Evolutionary conservation across 495 filamentous ascomycete species (phyloP).

Genomic region (Xylaria nigripes): DNA sequence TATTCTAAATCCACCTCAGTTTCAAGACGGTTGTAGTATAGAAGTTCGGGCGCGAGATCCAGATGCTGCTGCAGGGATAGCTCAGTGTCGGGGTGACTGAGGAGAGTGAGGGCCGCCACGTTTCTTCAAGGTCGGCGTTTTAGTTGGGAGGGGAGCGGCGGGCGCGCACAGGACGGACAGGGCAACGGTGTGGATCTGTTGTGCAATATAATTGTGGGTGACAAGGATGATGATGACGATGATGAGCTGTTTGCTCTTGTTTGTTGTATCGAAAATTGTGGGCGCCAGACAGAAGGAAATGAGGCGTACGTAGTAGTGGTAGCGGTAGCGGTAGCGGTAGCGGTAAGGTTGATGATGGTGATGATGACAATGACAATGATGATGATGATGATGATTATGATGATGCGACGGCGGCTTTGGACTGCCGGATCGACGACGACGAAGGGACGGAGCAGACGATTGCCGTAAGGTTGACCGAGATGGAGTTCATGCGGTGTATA

Average conservation of each 20-base stretch:
- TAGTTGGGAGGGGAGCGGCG: constrained; percentile 22
- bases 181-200: not conserved
- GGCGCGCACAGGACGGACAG: constrained; percentile 26
- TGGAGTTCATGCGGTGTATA: not conserved
- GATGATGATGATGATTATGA: not conserved
- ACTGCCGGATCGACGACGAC: not conserved
- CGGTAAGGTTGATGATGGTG: not conserved
- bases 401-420: constrained; percentile 1
- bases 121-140: constrained; percentile 25
- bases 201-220: not conserved
- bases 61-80: constrained; percentile 39
- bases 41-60: constrained; percentile 33
- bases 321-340: no score
- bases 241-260: no score
- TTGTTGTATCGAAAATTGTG: no score
- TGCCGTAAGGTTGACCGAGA: not conserved
- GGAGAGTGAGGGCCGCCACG: constrained; percentile 41
- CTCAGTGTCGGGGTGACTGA: constrained; percentile 36
- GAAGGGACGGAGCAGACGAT: not conserved
- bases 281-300: no score
- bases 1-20: constrained; percentile 31
- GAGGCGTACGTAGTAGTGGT: no score
- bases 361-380: not conserved
- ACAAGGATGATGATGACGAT: not conserved
- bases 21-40: constrained; percentile 27